These are phyloP conservation scores for Phytophthora lateralis DNA, from an alignment of 352 stramenopile species.

Conservation along the genomic window DNA sequence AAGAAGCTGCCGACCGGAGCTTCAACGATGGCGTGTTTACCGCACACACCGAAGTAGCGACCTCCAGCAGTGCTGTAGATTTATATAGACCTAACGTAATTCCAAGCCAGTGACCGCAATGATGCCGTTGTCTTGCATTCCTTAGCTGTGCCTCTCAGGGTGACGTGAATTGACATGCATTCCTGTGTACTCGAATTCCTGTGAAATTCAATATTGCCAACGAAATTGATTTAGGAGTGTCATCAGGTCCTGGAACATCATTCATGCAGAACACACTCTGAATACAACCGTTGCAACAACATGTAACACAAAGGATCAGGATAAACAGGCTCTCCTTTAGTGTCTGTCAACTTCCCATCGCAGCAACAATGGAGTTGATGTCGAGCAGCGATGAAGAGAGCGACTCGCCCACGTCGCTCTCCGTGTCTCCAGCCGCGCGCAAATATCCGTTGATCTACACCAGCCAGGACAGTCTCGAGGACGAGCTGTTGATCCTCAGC, in stretches of 20 bases:
- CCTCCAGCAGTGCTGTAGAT: constrained; percentile 34
- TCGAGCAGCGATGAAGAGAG: constrained; percentile 60
- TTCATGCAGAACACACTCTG: neutral
- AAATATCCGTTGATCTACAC: neutral
- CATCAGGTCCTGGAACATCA: neutral
- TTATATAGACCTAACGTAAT: constrained; percentile 45
- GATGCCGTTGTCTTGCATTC: neutral
- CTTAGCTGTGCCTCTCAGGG: neutral
- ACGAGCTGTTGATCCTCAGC: constrained; percentile 18
- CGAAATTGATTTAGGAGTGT: neutral
- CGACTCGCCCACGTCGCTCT: constrained; percentile 8
- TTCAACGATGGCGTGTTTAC: neutral
- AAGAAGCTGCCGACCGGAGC: constrained; percentile 12
- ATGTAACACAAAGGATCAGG: neutral
- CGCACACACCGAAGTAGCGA: neutral
- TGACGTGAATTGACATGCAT: neutral
- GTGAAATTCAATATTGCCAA: neutral
- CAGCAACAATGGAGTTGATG: constrained; percentile 54
- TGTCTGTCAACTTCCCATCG: neutral
- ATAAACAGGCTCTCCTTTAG: constrained; percentile 14
- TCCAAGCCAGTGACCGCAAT: constrained; percentile 30
- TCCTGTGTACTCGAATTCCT: constrained; percentile 2
- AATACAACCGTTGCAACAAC: neutral
- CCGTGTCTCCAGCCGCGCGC: constrained; percentile 2
- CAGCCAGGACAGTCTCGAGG: constrained; percentile 26